Conservation (phyloP, 192 early-diverging fungal genomes). For the Linnemannia zychae region DNA sequence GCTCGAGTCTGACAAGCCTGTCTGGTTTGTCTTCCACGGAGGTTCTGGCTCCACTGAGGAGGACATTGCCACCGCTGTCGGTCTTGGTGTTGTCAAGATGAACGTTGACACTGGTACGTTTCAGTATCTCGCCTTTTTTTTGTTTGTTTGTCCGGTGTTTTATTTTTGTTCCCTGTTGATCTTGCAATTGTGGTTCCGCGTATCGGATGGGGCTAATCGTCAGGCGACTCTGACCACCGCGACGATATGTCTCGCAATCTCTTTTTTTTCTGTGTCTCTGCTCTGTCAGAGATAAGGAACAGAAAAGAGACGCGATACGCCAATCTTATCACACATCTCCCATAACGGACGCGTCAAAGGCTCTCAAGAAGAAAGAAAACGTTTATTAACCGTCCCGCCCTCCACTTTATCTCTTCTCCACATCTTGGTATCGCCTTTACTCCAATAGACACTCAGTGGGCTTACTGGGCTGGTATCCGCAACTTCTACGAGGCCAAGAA, state of each 20-base stretch:
- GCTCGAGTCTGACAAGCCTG: conserved; percentile 73
- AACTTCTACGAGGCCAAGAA: conserved; percentile 66
- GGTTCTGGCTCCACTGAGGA: conserved; percentile 86
- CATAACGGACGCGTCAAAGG: background rate
- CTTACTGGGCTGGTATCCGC: conserved; percentile 89
- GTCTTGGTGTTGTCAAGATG: conserved; percentile 95
- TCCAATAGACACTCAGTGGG: conserved; percentile 86
- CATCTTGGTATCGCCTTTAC: background rate
- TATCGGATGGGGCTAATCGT: background rate
- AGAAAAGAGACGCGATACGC: background rate
- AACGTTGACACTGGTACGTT: conserved; percentile 90
- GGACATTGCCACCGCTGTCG: conserved; percentile 85
- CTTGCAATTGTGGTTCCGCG: conserved; percentile 6
- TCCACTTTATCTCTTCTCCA: conserved; percentile 5
- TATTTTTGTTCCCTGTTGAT: background rate
- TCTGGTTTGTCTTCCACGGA: conserved; percentile 97
- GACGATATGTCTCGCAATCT: background rate
- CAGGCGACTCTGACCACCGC: background rate
- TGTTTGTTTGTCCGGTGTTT: background rate
- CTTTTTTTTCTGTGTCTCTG: too few species aligned
- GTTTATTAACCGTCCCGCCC: background rate
- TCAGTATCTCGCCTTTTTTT: background rate
- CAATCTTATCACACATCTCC: conserved; percentile 4
- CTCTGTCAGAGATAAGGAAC: conserved; percentile 3
- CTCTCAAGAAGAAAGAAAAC: background rate